Evolutionary conservation across 2,329 filamentous ascomycete genomes (phyloP), one percentile per base, ranked within the genome.

Genomic region (Hymenoscyphus linearis): DNA sequence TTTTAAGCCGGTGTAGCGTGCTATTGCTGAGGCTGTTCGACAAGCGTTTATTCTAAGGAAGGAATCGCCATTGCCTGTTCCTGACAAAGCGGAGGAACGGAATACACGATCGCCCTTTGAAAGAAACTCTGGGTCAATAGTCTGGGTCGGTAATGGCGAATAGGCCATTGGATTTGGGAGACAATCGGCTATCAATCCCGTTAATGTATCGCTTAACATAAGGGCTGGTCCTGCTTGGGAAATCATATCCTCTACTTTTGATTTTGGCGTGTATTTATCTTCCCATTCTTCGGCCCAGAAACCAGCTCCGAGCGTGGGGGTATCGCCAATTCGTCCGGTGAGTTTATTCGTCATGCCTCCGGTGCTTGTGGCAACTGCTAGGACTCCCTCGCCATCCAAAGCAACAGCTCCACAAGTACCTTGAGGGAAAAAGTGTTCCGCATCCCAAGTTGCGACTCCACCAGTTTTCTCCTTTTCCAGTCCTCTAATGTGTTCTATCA

Each of bases 251-350:
- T 69, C 66, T 60, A 44, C 58, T 18, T 60, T 64, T 0, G 18
- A 50, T 5, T 60, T 64, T 0, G 18, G 25, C 6, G 73, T 69
- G 40, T 76, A 73, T 1, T 74, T 74, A 1, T 78, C 75, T 60
- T 87, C 82, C 91, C 91, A 96, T 67, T 92, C 84, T 72, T 96
- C 92, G 0, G 92, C 91, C 91, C 91, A 96, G 74, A 92, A 96
- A 0, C 92, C 92, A 0, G 91, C 89, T 0, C 92, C 92, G 0
- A 92, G 77, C 0, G 88, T 88, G 0, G 92, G 91, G 12, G 92
- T 96, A 72, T 96, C 92, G 0, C 92, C 92, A 65, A 96, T 87
- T 22, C 92, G 80, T 0, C 91, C 92, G 0, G 90, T 89, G 59
- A 93, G 76, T 77, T 96, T 96, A 73, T 96, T 96, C 25, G 92